phyloP scores from a whole-genome alignment of 805 yeast species.

The Starmerella cellae region DNA sequence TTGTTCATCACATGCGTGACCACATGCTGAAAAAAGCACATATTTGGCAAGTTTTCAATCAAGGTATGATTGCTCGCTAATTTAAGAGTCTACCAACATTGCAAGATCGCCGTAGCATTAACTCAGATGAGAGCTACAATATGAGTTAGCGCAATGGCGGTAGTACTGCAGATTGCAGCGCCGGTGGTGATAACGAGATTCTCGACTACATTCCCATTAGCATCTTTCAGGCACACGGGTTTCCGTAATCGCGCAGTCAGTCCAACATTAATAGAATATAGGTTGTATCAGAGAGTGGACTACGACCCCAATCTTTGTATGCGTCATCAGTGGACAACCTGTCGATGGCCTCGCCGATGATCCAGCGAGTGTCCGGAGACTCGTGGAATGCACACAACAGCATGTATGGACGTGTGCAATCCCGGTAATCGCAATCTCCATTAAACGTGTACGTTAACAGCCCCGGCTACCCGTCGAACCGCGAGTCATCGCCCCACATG shows the following conservation, averaged over 20 bases:
- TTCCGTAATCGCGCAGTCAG: slow-evolving; percentile 21
- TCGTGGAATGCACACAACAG: neutral
- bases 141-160: neutral
- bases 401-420: slow-evolving; percentile 6
- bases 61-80: too few species aligned
- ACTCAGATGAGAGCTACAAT: slow-evolving; percentile 1
- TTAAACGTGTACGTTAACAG: neutral
- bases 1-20: too few species aligned
- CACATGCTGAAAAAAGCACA: too few species aligned
- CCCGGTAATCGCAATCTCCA: neutral
- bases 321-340: neutral
- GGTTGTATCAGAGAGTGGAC: neutral
- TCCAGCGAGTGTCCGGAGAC: neutral
- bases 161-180: slow-evolving; percentile 4
- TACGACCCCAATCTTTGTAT: neutral
- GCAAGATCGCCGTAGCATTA: neutral
- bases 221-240: slow-evolving; percentile 30
- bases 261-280: neutral
- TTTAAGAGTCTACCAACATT: too few species aligned
- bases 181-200: slow-evolving; percentile 27
- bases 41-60: too few species aligned
- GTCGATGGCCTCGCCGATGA: neutral
- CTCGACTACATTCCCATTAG: slow-evolving; percentile 32
- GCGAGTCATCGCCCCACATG: neutral
- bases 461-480: neutral